phyloP scores from a whole-genome alignment of 1,284 basidiomycete species.

The Cutaneotrichosporon spelunceum region DNA sequence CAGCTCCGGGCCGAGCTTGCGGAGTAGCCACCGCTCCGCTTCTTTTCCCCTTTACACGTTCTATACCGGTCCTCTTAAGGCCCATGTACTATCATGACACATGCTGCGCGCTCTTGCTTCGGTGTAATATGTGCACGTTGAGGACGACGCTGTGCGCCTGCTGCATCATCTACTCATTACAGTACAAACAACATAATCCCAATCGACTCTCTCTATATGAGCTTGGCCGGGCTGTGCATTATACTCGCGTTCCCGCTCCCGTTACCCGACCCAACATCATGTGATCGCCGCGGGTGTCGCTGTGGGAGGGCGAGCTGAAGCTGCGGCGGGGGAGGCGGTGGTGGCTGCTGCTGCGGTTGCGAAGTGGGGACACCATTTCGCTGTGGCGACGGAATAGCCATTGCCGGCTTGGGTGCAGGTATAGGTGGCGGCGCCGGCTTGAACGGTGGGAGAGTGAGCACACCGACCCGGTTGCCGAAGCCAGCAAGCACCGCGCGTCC shows the following conservation, averaged over 20 bases:
- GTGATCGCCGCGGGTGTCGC: conserved; percentile 4
- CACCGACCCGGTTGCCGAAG: conserved; percentile 44
- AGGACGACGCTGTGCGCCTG: not conserved
- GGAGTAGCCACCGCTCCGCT: conserved; percentile 57
- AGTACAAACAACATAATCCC: conserved; percentile 7
- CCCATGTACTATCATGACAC: conserved; percentile 6
- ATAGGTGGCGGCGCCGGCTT: not conserved
- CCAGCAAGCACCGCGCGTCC: conserved; percentile 30
- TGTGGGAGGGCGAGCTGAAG: conserved; percentile 1
- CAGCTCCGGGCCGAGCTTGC: conserved; percentile 88
- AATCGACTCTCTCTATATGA: conserved; percentile 1
- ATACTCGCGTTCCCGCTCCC: not conserved
- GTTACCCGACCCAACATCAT: not conserved
- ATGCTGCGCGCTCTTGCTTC: not conserved
- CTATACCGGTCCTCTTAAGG: not conserved
- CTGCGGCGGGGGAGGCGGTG: conserved; percentile 1
- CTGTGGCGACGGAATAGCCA: conserved; percentile 7
- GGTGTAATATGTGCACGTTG: not conserved
- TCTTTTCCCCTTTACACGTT: not conserved
- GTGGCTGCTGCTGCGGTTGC: not conserved
- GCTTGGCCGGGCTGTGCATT: conserved; percentile 2
- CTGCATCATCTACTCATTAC: conserved; percentile 5
- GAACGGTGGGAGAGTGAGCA: conserved; percentile 36
- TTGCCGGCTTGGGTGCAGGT: conserved; percentile 2
- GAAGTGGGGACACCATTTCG: not conserved